Conservation (phyloP, 768 basidiomycete species). For the Pulveroboletus sp. region DNA sequence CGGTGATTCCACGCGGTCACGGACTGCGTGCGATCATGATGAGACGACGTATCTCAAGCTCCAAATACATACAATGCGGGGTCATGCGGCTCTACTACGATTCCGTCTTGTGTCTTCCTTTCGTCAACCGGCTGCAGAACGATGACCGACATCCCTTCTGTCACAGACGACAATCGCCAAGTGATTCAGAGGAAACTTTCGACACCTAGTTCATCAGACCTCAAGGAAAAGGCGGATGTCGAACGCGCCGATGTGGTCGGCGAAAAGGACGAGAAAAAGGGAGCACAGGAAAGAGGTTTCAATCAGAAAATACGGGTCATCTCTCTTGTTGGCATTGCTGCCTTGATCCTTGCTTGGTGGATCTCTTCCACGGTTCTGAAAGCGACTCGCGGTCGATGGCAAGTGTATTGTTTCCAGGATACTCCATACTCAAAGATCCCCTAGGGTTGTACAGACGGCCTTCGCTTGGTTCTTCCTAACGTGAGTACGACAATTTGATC, state of each 20-base stretch:
- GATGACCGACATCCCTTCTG: slow-evolving; percentile 18
- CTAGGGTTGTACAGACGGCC: slow-evolving; percentile 74
- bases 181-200: slow-evolving; percentile 21
- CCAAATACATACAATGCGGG: not conserved
- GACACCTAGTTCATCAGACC: slow-evolving; percentile 11
- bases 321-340: slow-evolving; percentile 49
- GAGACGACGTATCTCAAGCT: not conserved
- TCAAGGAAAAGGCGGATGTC: slow-evolving; percentile 18
- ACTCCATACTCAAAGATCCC: not conserved
- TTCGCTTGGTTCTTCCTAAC: slow-evolving; percentile 81
- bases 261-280: slow-evolving; percentile 10
- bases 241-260: slow-evolving; percentile 8
- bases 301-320: slow-evolving; percentile 36
- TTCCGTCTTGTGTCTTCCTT: not conserved
- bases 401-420: slow-evolving; percentile 16
- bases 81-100: slow-evolving; percentile 6
- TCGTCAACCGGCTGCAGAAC: not conserved
- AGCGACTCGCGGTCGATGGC: slow-evolving; percentile 76
- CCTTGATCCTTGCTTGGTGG: slow-evolving; percentile 81
- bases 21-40: no score
- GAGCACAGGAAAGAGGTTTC: not conserved
- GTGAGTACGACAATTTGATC: slow-evolving; percentile 37
- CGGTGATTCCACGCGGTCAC: no score
- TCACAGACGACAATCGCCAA: slow-evolving; percentile 1
- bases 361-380: slow-evolving; percentile 66